Conservation (phyloP, 1,139 yeast species). For the Pichia sp. region DNA sequence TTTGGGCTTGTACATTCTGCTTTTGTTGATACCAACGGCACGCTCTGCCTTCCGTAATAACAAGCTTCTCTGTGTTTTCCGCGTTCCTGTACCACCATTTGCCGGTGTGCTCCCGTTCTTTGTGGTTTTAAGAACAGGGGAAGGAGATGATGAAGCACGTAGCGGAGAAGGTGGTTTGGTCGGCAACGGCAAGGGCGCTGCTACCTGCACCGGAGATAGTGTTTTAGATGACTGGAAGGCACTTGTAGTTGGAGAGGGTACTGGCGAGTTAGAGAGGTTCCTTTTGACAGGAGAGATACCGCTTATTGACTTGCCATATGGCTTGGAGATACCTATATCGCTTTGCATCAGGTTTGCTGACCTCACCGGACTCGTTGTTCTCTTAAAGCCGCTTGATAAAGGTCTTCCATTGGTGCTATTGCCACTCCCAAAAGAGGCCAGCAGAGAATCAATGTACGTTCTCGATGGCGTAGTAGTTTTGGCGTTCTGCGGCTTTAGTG, state of each 20-base stretch:
- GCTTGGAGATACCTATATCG: not conserved
- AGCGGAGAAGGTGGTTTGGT: not conserved
- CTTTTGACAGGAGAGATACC: conserved; percentile 14
- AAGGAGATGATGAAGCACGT: not conserved
- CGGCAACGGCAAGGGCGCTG: not conserved
- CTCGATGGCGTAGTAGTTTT: not conserved
- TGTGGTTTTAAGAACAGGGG: not conserved
- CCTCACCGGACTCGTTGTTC: not conserved
- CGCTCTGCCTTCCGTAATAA: conserved; percentile 26
- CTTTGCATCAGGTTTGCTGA: not conserved
- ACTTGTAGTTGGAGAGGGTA: not conserved
- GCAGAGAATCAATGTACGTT: conserved; percentile 5
- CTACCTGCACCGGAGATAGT: conserved; percentile 4
- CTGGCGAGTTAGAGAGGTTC: conserved; percentile 6
- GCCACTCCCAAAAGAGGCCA: conserved; percentile 2
- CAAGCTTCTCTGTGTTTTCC: conserved; percentile 19
- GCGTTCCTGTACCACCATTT: conserved; percentile 18
- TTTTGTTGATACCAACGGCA: conserved; percentile 17
- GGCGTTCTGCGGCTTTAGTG: not conserved
- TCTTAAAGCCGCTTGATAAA: not conserved
- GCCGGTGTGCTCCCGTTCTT: not conserved
- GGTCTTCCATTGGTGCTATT: not conserved
- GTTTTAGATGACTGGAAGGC: not conserved
- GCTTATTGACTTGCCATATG: conserved; percentile 4
- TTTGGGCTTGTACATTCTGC: conserved; percentile 6